Conservation (phyloP, 2,329 filamentous ascomycete species). For the Metarhizium guizhouense region DNA sequence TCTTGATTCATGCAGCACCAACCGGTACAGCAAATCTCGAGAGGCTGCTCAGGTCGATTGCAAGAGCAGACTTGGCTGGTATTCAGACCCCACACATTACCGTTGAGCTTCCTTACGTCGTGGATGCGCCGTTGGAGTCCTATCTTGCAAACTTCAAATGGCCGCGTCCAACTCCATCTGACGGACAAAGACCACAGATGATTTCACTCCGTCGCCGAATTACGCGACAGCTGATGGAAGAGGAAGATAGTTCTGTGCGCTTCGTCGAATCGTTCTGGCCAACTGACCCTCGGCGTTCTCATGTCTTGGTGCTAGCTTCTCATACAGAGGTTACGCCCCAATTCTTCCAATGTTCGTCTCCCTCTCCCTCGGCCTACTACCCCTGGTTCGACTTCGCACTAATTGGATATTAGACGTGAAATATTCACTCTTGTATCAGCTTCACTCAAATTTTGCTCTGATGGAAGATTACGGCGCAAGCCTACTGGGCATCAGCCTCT, state of each 20-base stretch:
- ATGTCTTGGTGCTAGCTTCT: slow-evolving; percentile 78
- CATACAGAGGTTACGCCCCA: slow-evolving; percentile 70
- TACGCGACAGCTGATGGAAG: slow-evolving; percentile 44
- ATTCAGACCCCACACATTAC: slow-evolving; percentile 65
- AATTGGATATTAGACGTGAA: slow-evolving; percentile 52
- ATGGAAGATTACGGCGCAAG: slow-evolving; percentile 38
- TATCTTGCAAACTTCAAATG: slow-evolving; percentile 60
- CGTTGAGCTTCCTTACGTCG: slow-evolving; percentile 66
- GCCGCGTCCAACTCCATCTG: slow-evolving; percentile 41
- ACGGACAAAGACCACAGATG: slow-evolving; percentile 36
- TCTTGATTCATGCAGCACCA: slow-evolving; percentile 69
- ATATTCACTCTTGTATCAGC: slow-evolving; percentile 68
- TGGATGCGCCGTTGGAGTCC: slow-evolving; percentile 55
- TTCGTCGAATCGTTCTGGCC: slow-evolving; percentile 90
- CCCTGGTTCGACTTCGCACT: neutral
- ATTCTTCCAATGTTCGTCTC: slow-evolving; percentile 64
- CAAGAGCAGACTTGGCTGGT: slow-evolving; percentile 65
- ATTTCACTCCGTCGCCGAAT: slow-evolving; percentile 71
- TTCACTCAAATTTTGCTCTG: slow-evolving; percentile 49
- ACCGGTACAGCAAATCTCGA: slow-evolving; percentile 66
- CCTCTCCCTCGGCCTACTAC: neutral
- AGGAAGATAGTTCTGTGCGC: slow-evolving; percentile 63
- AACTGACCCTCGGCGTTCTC: slow-evolving; percentile 48
- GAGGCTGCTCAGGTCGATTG: slow-evolving; percentile 67
- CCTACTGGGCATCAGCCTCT: slow-evolving; percentile 72